Base-by-base conservation (phyloP, 1,139 yeast species). In the Lodderomyces oxycetoniae region DNA sequence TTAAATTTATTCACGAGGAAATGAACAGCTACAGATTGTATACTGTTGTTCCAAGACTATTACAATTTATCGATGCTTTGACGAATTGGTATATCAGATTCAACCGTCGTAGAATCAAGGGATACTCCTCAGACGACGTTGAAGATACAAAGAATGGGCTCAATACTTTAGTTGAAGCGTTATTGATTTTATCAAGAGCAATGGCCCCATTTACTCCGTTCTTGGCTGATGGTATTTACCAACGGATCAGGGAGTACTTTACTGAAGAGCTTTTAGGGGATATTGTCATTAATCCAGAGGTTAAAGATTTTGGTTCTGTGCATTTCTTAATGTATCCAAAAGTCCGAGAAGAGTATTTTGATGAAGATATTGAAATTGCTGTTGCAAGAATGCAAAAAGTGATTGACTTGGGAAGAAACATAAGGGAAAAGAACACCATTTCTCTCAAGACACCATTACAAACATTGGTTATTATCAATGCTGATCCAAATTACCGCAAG, bases 121-220 rank as follows among this genome's bases (percentile, higher is more conserved):
- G 98, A 56, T 59, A 60, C 43, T 42, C 66, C 12, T 88, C 81
- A 53, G 82, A 75, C 39, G 96, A 94, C 43, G 63, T 75, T 35
- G 82, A 79, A 34, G 98, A 93, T 56, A 83, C 96, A 49, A 62
- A 77, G 48, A 74, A 74, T 55, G 96, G 95, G 33, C 76, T 93
- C 55, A 91, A 91, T 64, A 85, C 96, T 14, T 71, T 93, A 58
- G 79, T 87, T 39, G 96, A 87, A 59, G 95, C 95, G 22, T 70
- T 89, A 48, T 83, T 84, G 58, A 87, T 87, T 28, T 78, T 93
- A 53, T 84, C 79, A 30, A 79, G 96, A 59, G 93, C 96, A 31
- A 89, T 93, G 96, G 97, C 98, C 40, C 98, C 99, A 45, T 93
- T 93, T 67, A 88, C 97, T 35, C 99, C 99, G 43, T 93, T 82